These are phyloP conservation scores for Eucalyptus rudis DNA, from an alignment of 345 rosid genomes.

Conservation along the genomic window DNA sequence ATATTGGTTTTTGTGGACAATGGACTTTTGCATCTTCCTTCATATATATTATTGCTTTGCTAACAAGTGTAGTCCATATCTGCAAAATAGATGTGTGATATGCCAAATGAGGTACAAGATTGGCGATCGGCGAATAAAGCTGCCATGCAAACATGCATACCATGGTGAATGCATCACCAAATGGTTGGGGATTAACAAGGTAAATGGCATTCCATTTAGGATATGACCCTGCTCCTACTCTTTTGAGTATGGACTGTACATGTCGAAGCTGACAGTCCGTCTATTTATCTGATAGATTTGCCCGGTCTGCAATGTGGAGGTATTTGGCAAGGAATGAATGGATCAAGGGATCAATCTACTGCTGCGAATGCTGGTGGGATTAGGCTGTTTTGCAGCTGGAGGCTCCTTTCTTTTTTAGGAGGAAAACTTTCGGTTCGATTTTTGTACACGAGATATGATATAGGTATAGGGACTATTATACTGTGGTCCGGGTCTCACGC, in stretches of 20 bases:
- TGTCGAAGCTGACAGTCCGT: neutral
- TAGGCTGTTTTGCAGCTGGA: neutral
- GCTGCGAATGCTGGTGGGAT: neutral
- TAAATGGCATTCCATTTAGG: neutral
- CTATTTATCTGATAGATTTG: constrained; percentile 23
- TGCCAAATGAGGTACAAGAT: constrained; percentile 57
- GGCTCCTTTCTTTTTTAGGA: neutral
- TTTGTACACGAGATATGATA: neutral
- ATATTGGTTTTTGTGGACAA: neutral
- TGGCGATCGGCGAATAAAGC: constrained; percentile 41
- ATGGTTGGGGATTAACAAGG: constrained; percentile 72
- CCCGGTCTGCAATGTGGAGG: constrained; percentile 54
- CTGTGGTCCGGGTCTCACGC: neutral
- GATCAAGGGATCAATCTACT: neutral
- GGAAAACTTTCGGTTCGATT: neutral
- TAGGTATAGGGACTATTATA: neutral
- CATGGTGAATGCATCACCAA: constrained; percentile 50
- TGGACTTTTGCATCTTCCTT: neutral
- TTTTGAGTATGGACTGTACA: neutral
- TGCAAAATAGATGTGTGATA: constrained; percentile 39
- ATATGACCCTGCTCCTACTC: neutral
- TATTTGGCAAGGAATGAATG: constrained; percentile 30
- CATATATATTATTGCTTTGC: neutral
- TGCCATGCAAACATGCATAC: constrained; percentile 59
- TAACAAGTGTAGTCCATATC: neutral